Conservation (phyloP, 2,329 filamentous ascomycete species). For the Stachybotrys elegans region DNA sequence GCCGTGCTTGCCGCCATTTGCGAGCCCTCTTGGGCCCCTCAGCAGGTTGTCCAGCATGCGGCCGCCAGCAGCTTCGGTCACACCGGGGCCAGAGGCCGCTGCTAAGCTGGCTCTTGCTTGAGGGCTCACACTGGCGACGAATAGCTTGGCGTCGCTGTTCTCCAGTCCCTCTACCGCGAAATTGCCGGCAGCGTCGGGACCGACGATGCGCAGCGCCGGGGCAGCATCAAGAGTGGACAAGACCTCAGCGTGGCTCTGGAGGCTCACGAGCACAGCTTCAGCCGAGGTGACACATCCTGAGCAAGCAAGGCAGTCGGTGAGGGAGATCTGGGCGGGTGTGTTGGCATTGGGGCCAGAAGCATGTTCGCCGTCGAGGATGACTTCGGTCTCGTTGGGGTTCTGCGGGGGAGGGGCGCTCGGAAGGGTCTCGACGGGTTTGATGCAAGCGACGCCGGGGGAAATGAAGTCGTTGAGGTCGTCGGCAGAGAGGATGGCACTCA, state of each 20-base stretch:
- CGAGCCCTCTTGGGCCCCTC: slow-evolving; percentile 60
- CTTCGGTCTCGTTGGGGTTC: slow-evolving; percentile 62
- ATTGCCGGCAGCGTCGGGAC: slow-evolving; percentile 24
- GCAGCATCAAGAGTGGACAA: slow-evolving; percentile 71
- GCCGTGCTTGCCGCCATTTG: slow-evolving; percentile 62
- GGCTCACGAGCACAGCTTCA: slow-evolving; percentile 90
- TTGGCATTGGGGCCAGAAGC: slow-evolving; percentile 46
- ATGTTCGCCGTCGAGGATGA: slow-evolving; percentile 84
- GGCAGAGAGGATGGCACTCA: slow-evolving; percentile 95
- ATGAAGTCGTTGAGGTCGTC: slow-evolving; percentile 99
- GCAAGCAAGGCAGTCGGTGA: slow-evolving; percentile 95
- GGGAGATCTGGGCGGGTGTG: slow-evolving; percentile 81
- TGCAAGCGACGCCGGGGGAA: slow-evolving; percentile 92
- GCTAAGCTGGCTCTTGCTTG: slow-evolving; percentile 87
- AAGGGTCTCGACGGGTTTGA: slow-evolving; percentile 93
- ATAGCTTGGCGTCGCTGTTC: slow-evolving; percentile 63
- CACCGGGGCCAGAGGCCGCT: slow-evolving; percentile 68
- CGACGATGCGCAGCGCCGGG: slow-evolving; percentile 39
- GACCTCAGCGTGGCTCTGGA: slow-evolving; percentile 92
- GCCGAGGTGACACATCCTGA: slow-evolving; percentile 97
- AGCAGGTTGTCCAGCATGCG: slow-evolving; percentile 80
- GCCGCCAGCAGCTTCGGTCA: slow-evolving; percentile 69
- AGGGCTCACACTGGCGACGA: slow-evolving; percentile 88
- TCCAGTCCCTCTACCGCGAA: slow-evolving; percentile 47
- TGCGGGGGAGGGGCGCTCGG: slow-evolving; percentile 47